Evolutionary conservation across 768 basidiomycete species (phyloP), one percentile per base, ranked within the genome.

Genomic region (Collybia mongolica): DNA sequence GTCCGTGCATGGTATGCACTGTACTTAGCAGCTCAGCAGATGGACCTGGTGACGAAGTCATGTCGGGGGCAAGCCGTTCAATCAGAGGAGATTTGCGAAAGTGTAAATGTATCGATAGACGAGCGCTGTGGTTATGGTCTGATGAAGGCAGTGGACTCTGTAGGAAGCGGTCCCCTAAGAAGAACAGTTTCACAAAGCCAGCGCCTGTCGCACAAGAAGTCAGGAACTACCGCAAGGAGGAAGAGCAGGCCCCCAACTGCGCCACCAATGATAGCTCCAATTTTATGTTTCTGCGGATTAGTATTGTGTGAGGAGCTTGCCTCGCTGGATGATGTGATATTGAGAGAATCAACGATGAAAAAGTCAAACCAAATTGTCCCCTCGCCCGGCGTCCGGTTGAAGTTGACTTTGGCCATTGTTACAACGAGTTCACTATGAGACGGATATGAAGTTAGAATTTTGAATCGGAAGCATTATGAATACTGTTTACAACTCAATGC

Each of bases 321-420:
- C 20, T 44, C 18, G 6, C 17, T 39, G 5, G 58, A 50, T 15
- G 55, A 48, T 18, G 56, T 32, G 29, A 60, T 59, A 22, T 59
- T 61, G 5, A 63, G 60, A 44, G 65, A 60, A 6, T 49, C 57
- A 1, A 67, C 65, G 9, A 60, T 46, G 46, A 74, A 74, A 51
- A 69, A 73, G 41, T 74, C 73, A 50, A 73, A 72, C 73, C 73
- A 73, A 19, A 74, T 59, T 0, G 73, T 73, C 0, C 72, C 73
- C 54, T 74, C 73, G 3, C 57, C 57, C 1, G 63, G 56, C 28
- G 56, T 54, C 6, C 44, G 32, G 11, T 54, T 43, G 22, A 20
- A 35, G 42, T 72, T 72, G 0, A 70, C 57, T 46, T 68, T 63
- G 0, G 57, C 58, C 66, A 74, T 70, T 2, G 65, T 71, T 15